Conservation (phyloP, 768 basidiomycete genomes). For the Pleurotus tuber-regium region DNA sequence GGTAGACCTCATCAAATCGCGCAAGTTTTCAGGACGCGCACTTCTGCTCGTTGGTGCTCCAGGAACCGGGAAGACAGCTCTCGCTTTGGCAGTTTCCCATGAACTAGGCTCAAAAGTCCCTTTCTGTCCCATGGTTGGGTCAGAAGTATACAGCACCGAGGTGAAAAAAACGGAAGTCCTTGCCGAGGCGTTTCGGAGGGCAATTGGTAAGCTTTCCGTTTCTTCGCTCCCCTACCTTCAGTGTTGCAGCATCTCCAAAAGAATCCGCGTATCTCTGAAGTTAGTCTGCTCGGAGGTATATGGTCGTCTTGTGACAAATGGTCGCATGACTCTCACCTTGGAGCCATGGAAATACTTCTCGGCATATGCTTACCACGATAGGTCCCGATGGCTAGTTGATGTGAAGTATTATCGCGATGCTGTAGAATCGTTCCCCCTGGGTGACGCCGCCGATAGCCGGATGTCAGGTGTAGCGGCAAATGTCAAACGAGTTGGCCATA, state of each 20-base stretch:
- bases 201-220: conserved; percentile 74
- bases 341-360: background rate
- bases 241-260: too few species aligned
- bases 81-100: conserved; percentile 93
- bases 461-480: background rate
- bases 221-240: background rate
- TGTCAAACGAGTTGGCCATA: background rate
- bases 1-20: conserved; percentile 85
- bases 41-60: conserved; percentile 92
- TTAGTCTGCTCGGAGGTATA: background rate
- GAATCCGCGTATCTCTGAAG: background rate
- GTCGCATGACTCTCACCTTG: conserved; percentile 5
- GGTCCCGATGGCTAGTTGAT: background rate
- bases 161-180: conserved; percentile 99
- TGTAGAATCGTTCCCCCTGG: too few species aligned
- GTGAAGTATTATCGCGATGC: background rate
- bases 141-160: conserved; percentile 94
- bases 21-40: conserved; percentile 92
- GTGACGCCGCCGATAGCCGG: background rate
- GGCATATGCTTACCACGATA: background rate
- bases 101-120: conserved; percentile 94
- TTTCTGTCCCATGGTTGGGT: conserved; percentile 98
- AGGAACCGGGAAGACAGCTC: conserved; percentile 96
- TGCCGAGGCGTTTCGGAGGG: conserved; percentile 90
- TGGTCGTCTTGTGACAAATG: conserved; percentile 3